Percentiles rank a stretch among this genome's conserved stretches.
Conservation (phyloP, 2,329 filamentous ascomycete species). For the Cladosporium sp. region DNA sequence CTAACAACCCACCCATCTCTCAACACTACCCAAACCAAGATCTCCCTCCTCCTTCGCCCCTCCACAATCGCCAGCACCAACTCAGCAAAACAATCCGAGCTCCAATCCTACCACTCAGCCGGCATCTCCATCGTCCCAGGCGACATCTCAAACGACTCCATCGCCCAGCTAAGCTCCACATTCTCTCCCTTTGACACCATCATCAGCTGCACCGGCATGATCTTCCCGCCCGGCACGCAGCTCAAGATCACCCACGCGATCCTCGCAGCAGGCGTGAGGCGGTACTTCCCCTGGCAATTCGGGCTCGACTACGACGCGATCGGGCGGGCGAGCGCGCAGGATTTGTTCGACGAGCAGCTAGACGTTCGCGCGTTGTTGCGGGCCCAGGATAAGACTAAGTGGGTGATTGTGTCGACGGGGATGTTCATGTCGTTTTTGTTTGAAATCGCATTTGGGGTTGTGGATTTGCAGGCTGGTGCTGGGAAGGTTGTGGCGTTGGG, state of each 20-base stretch:
- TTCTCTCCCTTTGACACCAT: slow-evolving; percentile 49
- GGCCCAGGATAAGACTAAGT: slow-evolving; percentile 31
- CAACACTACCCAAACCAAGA: slow-evolving; percentile 35
- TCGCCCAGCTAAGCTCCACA: slow-evolving; percentile 29
- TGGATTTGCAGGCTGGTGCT: slow-evolving; percentile 40
- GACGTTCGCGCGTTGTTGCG: slow-evolving; percentile 53
- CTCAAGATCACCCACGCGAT: slow-evolving; percentile 51
- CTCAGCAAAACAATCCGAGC: background rate
- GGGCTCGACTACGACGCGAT: slow-evolving; percentile 68
- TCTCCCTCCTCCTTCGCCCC: slow-evolving; percentile 48
- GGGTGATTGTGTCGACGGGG: slow-evolving; percentile 65
- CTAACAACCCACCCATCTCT: slow-evolving; percentile 47
- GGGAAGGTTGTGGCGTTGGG: slow-evolving; percentile 45
- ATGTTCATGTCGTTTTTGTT: slow-evolving; percentile 70
- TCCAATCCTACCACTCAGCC: background rate
- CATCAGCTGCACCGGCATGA: slow-evolving; percentile 60
- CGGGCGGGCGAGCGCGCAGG: slow-evolving; percentile 55
- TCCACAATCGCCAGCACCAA: slow-evolving; percentile 11
- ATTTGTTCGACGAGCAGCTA: slow-evolving; percentile 65
- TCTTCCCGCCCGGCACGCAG: slow-evolving; percentile 52
- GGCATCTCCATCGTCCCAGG: slow-evolving; percentile 41
- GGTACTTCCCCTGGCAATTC: slow-evolving; percentile 70
- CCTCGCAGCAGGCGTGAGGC: slow-evolving; percentile 45
- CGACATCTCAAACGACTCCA: slow-evolving; percentile 38
- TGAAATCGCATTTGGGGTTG: slow-evolving; percentile 57